A percentile compares a stretch with the other conserved stretches of the same genome.
Evolutionary conservation across 2,329 filamentous ascomycete species (phyloP).

Genomic region (Trematosphaeria pertusa): DNA sequence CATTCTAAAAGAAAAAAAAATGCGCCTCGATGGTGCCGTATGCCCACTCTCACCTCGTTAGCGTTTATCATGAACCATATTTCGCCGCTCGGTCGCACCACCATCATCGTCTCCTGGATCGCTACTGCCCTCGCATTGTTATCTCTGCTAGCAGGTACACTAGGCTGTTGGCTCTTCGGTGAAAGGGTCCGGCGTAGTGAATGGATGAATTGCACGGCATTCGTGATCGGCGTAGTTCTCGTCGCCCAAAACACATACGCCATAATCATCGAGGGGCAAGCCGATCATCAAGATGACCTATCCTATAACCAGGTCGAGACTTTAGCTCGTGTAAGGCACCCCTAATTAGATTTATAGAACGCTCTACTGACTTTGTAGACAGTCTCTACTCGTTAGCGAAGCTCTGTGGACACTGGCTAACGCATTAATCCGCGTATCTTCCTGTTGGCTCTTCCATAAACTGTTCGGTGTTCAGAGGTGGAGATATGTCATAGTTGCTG

Average conservation of each 20-base stretch:
- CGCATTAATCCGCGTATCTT: conserved; percentile 2
- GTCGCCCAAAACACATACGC: conserved; percentile 5
- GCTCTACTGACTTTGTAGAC: not conserved
- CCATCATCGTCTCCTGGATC: conserved; percentile 2
- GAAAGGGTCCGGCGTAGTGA: not conserved
- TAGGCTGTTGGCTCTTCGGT: too few relatives aligned
- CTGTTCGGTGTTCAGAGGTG: too few relatives aligned
- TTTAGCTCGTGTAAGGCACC: conserved; percentile 1
- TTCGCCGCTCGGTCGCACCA: not conserved
- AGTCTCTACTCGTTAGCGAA: conserved; percentile 7
- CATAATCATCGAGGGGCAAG: not conserved
- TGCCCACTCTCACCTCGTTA: too few relatives aligned
- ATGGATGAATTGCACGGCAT: not conserved
- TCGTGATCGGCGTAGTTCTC: conserved; percentile 2
- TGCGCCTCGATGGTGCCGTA: too few relatives aligned
- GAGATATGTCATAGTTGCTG: too few relatives aligned
- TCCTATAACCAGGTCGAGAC: not conserved
- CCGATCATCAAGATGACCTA: conserved; percentile 4
- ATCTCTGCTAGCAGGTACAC: not conserved
- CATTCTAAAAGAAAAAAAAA: too few relatives aligned
- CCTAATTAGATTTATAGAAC: too few relatives aligned
- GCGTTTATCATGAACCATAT: not conserved
- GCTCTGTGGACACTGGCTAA: conserved; percentile 1
- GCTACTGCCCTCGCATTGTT: not conserved
- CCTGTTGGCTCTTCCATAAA: not conserved